phyloP scores from a whole-genome alignment of 192 early-diverging fungal species.

The Spinellus fusiger region DNA sequence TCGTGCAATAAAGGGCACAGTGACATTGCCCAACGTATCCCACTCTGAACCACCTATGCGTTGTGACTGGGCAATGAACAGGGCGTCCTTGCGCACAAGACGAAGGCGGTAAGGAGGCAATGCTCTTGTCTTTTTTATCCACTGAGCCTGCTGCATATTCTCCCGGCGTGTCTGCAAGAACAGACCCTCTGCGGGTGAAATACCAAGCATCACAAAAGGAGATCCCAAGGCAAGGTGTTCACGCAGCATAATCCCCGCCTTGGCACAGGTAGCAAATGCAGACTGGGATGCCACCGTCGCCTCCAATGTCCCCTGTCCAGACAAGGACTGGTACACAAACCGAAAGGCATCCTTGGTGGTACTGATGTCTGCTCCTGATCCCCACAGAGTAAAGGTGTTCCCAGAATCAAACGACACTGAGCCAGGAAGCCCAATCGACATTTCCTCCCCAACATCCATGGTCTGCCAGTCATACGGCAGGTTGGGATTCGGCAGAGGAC shows the following conservation, averaged over 20 bases:
- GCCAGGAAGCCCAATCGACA: slow-evolving; percentile 17
- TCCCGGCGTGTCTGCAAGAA: slow-evolving; percentile 14
- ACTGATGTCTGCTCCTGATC: slow-evolving; percentile 20
- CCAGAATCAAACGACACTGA: slow-evolving; percentile 21
- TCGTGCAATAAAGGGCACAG: slow-evolving; percentile 7
- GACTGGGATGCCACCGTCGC: slow-evolving; percentile 16
- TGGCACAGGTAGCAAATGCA: slow-evolving; percentile 24
- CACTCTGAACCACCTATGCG: background rate
- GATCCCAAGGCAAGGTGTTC: slow-evolving; percentile 20
- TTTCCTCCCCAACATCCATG: slow-evolving; percentile 23
- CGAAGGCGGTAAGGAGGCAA: slow-evolving; percentile 15
- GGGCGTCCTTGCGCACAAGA: background rate
- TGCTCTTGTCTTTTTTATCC: slow-evolving; percentile 13
- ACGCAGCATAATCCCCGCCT: slow-evolving; percentile 28
- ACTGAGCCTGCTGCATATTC: slow-evolving; percentile 1
- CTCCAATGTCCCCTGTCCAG: background rate
- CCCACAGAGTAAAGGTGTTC: slow-evolving; percentile 25
- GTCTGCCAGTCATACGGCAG: slow-evolving; percentile 25
- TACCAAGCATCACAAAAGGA: slow-evolving; percentile 16
- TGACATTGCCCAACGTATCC: slow-evolving; percentile 4
- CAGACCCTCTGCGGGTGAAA: slow-evolving; percentile 21
- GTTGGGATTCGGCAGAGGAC: slow-evolving; percentile 18
- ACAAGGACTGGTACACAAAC: slow-evolving; percentile 16
- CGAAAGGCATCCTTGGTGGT: slow-evolving; percentile 20
- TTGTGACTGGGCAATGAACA: slow-evolving; percentile 11